Evolutionary conservation across 2,329 filamentous ascomycete genomes (phyloP), one percentile per base, ranked within the genome.

Genomic region (Cytospora chrysosperma): DNA sequence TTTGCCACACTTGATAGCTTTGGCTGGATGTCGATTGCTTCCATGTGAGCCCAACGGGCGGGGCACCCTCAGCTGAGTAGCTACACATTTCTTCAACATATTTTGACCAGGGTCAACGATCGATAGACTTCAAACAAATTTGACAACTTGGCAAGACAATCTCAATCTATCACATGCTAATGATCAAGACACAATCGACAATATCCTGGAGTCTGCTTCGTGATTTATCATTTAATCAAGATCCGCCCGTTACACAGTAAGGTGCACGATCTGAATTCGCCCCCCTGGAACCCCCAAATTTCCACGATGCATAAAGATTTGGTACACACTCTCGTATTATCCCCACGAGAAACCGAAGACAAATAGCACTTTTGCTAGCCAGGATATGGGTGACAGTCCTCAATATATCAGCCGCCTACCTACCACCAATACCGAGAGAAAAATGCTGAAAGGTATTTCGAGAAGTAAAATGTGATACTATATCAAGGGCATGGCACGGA

Each of bases 381-480:
- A n/a, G n/a, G 13, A 24, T 47, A 21, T 19, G 43, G 43, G 43
- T 47, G 24, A 47, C 43, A 47, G 10, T 47, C 43, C 19, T 24
- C n/a, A 12, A 19, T 30, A 19, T 30, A 10, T 32, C n/a, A 43
- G 26, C 6, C 32, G 49, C 9, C 4, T 10, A n/a, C n/a, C 1
- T n/a, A 32, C 12, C 28, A 13, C 40, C 26, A 21, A 51, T 40
- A 43, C 52, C 28, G 21, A 53, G 21, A 19, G 37, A 15, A 34
- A 27, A 50, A 37, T 26, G 32, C 50, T 30, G 8, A 2, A 53
- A 24, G 21, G 34, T 53, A 53, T 51, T 19, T 50, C 30, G 57
- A 59, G 40, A 53, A 59, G 28, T 30, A 26, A 43, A 53, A 59
- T 24, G 30, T 53, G 32, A 59, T 24, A 53, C 32, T 24, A 51